These are phyloP conservation scores for Botryosphaeria dothidea DNA, from an alignment of 2,329 filamentous ascomycete species.

Conservation along the genomic window DNA sequence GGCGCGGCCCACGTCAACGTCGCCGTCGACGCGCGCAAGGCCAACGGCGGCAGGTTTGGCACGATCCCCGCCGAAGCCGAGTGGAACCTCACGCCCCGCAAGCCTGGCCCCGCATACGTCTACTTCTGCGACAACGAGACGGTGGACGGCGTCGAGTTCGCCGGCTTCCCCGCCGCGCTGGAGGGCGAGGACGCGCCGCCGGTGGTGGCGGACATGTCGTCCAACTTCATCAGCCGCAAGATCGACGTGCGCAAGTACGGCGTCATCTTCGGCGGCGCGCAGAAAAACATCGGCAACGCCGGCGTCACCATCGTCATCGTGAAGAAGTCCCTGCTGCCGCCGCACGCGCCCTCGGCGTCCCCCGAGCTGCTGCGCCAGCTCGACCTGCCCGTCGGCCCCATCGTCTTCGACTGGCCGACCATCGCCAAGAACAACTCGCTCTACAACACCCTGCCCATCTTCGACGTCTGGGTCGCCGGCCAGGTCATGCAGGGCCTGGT, in stretches of 20 bases:
- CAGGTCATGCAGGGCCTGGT: slow-evolving; percentile 80
- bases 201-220: slow-evolving; percentile 90
- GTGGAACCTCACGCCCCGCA: slow-evolving; percentile 70
- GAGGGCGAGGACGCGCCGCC: slow-evolving; percentile 66
- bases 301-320: slow-evolving; percentile 86
- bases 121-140: slow-evolving; percentile 97
- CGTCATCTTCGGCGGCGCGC: slow-evolving; percentile 84
- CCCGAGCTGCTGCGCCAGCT: slow-evolving; percentile 71
- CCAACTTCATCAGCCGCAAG: slow-evolving; percentile 83
- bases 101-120: slow-evolving; percentile 65
- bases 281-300: slow-evolving; percentile 88
- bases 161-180: slow-evolving; percentile 66
- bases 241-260: slow-evolving; percentile 79
- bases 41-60: slow-evolving; percentile 80
- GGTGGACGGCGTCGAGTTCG: slow-evolving; percentile 90
- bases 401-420: slow-evolving; percentile 79
- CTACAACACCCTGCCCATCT: slow-evolving; percentile 95
- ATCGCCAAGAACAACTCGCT: slow-evolving; percentile 91
- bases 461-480: slow-evolving; percentile 90
- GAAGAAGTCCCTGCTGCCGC: slow-evolving; percentile 71
- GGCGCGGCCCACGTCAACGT: slow-evolving; percentile 81
- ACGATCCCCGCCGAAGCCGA: slow-evolving; percentile 74
- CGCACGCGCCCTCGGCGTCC: slow-evolving; percentile 59
- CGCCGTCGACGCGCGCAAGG: slow-evolving; percentile 63
- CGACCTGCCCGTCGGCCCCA: slow-evolving; percentile 73